phyloP scores from a whole-genome alignment of 176 grass and related monocot species.

The Aegilops umbellulata region DNA sequence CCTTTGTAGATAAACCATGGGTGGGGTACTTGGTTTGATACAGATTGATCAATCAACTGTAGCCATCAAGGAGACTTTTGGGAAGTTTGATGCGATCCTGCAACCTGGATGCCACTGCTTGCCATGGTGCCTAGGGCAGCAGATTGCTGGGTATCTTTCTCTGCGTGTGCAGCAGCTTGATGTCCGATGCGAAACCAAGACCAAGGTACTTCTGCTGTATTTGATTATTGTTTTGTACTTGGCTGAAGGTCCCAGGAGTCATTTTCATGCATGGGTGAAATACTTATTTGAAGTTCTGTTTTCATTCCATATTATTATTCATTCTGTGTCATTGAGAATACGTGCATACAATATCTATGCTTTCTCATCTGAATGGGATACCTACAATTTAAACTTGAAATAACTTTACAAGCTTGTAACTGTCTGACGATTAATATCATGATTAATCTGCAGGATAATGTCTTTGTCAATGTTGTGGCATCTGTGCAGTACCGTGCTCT shows the following conservation, averaged over 20 bases:
- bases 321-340: neutral
- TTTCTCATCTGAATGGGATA: slow-evolving; percentile 5
- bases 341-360: neutral
- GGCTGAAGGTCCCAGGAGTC: neutral
- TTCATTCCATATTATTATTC: neutral
- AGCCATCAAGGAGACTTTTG: slow-evolving; percentile 80
- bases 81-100: slow-evolving; percentile 63
- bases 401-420: neutral
- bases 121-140: slow-evolving; percentile 72
- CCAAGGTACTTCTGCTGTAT: slow-evolving; percentile 46
- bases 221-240: neutral
- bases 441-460: slow-evolving; percentile 77
- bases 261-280: slow-evolving; percentile 4
- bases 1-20: slow-evolving; percentile 64
- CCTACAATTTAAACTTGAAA: neutral
- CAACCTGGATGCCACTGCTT: slow-evolving; percentile 76
- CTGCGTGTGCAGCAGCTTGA: slow-evolving; percentile 91
- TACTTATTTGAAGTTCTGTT: neutral
- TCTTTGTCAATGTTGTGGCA: slow-evolving; percentile 91
- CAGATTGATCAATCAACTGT: slow-evolving; percentile 85
- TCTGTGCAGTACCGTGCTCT: slow-evolving; percentile 85
- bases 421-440: neutral
- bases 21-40: slow-evolving; percentile 58
- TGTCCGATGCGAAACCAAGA: slow-evolving; percentile 84
- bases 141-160: slow-evolving; percentile 77